These are phyloP conservation scores for Phanerodontia chrysosporium DNA, from an alignment of 768 basidiomycete species.

Conservation along the genomic window DNA sequence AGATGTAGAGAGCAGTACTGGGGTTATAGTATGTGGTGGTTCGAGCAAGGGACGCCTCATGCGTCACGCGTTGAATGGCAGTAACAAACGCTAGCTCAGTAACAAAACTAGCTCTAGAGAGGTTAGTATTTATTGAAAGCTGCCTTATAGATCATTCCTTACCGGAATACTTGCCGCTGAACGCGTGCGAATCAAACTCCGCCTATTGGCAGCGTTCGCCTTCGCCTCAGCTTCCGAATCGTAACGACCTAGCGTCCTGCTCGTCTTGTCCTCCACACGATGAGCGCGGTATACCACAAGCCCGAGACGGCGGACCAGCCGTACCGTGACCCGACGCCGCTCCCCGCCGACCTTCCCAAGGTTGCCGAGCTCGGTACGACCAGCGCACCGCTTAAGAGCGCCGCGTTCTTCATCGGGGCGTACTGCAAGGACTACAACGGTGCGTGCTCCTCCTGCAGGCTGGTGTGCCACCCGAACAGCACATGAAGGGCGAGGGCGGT, in stretches of 20 bases:
- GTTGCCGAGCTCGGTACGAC: slow-evolving; percentile 87
- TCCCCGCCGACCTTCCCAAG: slow-evolving; percentile 64
- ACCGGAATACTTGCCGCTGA: neutral
- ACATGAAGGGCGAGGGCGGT: neutral
- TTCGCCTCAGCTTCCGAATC: slow-evolving; percentile 8
- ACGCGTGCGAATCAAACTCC: slow-evolving; percentile 7
- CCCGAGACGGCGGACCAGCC: slow-evolving; percentile 43
- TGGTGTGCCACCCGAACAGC: too few species aligned
- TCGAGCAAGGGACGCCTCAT: neutral
- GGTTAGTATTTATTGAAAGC: neutral
- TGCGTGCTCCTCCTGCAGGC: slow-evolving; percentile 37
- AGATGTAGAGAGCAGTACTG: neutral
- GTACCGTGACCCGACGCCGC: slow-evolving; percentile 62
- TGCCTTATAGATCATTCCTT: neutral
- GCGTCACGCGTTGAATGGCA: neutral
- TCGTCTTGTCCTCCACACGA: slow-evolving; percentile 31
- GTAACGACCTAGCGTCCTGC: slow-evolving; percentile 9
- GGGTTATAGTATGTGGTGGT: neutral
- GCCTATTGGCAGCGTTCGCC: slow-evolving; percentile 7
- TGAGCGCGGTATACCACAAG: slow-evolving; percentile 41
- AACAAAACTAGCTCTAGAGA: neutral
- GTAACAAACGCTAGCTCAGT: neutral
- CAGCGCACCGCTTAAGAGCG: slow-evolving; percentile 92
- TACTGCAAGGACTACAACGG: slow-evolving; percentile 97
- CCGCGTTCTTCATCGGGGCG: slow-evolving; percentile 94